phyloP scores from a whole-genome alignment of 768 basidiomycete genomes.

The Pulveroboletus sp. region DNA sequence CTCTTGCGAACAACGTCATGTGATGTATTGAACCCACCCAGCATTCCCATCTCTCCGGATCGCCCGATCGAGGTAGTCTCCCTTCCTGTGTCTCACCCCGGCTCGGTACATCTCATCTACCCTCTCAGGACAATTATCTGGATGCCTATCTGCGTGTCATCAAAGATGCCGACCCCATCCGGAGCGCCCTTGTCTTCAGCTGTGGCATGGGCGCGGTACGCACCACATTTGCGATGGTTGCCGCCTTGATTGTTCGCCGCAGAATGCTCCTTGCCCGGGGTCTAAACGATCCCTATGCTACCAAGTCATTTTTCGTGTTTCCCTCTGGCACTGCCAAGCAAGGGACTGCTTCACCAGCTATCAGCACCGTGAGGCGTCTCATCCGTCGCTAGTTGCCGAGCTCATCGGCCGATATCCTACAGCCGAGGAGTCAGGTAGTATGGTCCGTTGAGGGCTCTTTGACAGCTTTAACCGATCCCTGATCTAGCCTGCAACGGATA shows the following conservation, averaged over 20 bases:
- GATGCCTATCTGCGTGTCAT: constrained; percentile 89
- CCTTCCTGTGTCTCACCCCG: neutral
- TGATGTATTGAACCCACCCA: constrained; percentile 27
- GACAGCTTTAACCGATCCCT: constrained; percentile 6
- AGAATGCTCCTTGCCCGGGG: constrained; percentile 64
- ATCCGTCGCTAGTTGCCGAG: neutral
- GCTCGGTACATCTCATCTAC: neutral
- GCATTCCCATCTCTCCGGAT: constrained; percentile 93
- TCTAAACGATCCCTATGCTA: constrained; percentile 72
- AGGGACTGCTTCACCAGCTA: constrained; percentile 32
- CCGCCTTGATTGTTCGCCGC: constrained; percentile 79
- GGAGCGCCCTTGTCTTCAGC: constrained; percentile 84
- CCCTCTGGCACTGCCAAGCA: constrained; percentile 10
- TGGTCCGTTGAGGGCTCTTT: neutral
- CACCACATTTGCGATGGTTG: constrained; percentile 97
- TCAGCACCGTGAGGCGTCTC: constrained; percentile 43
- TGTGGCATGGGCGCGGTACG: constrained; percentile 97
- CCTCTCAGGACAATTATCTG: constrained; percentile 79
- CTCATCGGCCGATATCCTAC: constrained; percentile 5
- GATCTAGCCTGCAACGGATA: constrained; percentile 44
- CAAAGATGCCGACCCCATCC: constrained; percentile 68
- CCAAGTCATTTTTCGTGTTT: constrained; percentile 27
- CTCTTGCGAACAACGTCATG: neutral
- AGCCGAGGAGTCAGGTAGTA: constrained; percentile 30
- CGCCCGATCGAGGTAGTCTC: constrained; percentile 75